phyloP scores from a whole-genome alignment of 2,329 filamentous ascomycete genomes.

The Talaromyces sp. region DNA sequence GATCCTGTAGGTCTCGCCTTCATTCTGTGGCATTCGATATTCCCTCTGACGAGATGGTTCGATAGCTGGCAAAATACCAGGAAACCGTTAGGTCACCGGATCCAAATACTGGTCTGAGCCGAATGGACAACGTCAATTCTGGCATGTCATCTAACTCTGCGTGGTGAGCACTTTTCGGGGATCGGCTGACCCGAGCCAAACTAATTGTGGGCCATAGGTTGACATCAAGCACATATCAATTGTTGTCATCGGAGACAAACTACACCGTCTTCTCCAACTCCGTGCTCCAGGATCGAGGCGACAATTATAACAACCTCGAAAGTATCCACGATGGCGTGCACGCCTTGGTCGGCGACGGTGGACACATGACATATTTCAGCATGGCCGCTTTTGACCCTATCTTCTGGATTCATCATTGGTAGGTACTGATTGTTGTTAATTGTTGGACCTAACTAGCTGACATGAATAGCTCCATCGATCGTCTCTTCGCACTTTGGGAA shows the following conservation, averaged over 20 bases:
- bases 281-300: slow-evolving; percentile 18
- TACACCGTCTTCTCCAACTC: slow-evolving; percentile 28
- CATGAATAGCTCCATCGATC: slow-evolving; percentile 60
- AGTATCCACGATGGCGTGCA: slow-evolving; percentile 48
- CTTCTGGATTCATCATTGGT: slow-evolving; percentile 70
- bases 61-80: slow-evolving; percentile 20
- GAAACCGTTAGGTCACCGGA: slow-evolving; percentile 23
- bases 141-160: slow-evolving; percentile 23
- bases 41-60: neutral
- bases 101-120: slow-evolving; percentile 18
- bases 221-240: slow-evolving; percentile 26
- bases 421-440: slow-evolving; percentile 18
- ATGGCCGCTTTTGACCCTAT: slow-evolving; percentile 76
- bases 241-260: slow-evolving; percentile 26
- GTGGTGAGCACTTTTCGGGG: slow-evolving; percentile 24
- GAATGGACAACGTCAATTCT: slow-evolving; percentile 20
- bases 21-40: neutral
- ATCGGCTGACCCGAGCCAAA: no score
- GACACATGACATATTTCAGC: slow-evolving; percentile 67
- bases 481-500: slow-evolving; percentile 75
- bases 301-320: slow-evolving; percentile 36
- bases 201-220: slow-evolving; percentile 21
- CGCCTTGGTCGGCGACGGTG: slow-evolving; percentile 54
- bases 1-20: slow-evolving; percentile 11
- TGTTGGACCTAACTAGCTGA: neutral